Conservation (phyloP, 345 rosid species). For the Acer negundo region DNA sequence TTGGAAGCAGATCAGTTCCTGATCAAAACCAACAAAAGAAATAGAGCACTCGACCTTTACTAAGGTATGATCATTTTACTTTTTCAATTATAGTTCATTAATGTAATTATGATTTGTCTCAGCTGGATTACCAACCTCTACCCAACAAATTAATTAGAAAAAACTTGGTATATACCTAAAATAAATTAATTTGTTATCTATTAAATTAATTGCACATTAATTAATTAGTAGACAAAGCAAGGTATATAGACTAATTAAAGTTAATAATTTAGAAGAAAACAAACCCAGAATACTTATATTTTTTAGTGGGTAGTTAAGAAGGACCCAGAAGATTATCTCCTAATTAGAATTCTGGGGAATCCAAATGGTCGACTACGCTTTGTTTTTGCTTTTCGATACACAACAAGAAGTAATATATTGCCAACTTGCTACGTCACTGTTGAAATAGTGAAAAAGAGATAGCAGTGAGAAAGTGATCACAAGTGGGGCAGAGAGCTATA, state of each 20-base stretch:
- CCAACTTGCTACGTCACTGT: not conserved
- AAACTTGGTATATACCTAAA: not conserved
- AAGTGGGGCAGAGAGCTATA: not conserved
- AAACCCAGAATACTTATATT: too few species aligned
- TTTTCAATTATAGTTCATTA: too few species aligned
- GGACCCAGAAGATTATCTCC: too few species aligned
- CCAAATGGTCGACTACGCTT: too few species aligned
- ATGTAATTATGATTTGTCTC: not conserved
- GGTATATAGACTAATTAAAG: too few species aligned
- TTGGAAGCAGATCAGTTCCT: not conserved
- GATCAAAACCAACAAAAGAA: not conserved
- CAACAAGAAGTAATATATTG: not conserved
- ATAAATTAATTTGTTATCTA: too few species aligned
- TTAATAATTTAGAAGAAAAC: too few species aligned
- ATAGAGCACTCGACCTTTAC: not conserved
- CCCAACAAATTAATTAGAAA: not conserved
- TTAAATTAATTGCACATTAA: too few species aligned
- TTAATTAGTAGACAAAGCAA: too few species aligned
- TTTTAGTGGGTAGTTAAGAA: too few species aligned
- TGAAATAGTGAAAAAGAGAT: not conserved
- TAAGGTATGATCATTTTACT: not conserved
- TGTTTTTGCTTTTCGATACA: too few species aligned
- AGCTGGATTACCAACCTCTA: not conserved
- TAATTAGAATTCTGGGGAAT: too few species aligned
- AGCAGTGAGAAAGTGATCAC: not conserved